Evolutionary conservation across 768 basidiomycete species (phyloP).

Genomic region (Tricholoma saponaceum): DNA sequence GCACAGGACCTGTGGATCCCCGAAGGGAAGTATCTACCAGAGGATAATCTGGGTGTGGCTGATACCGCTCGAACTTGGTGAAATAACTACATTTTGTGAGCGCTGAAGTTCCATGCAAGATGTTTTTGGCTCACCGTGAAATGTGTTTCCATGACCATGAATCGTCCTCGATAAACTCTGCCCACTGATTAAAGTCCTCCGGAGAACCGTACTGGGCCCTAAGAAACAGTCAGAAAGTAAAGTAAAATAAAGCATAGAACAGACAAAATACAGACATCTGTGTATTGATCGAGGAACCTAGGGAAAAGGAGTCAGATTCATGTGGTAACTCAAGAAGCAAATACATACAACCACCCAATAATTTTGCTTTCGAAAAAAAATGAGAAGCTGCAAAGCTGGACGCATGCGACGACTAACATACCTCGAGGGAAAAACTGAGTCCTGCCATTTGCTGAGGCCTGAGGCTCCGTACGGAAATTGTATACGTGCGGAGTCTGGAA

Average conservation of each 20-base stretch:
- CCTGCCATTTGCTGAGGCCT: conserved; percentile 39
- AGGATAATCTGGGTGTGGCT: conserved; percentile 47
- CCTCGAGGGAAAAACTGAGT: conserved; percentile 62
- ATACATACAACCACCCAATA: conserved; percentile 66
- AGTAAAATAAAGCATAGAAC: background rate
- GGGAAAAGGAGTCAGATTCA: background rate
- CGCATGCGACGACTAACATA: conserved; percentile 19
- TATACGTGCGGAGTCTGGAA: conserved; percentile 45
- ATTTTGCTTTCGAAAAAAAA: conserved; percentile 40
- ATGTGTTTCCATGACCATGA: conserved; percentile 63
- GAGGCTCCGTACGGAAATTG: conserved; percentile 50
- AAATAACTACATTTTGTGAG: conserved; percentile 47
- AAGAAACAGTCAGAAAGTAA: background rate
- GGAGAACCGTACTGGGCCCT: conserved; percentile 68
- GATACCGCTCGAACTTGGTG: conserved; percentile 60
- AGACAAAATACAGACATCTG: conserved; percentile 31
- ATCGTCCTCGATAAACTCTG: conserved; percentile 45
- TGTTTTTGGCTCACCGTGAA: conserved; percentile 4
- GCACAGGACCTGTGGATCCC: conserved; percentile 53
- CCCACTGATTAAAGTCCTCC: conserved; percentile 71
- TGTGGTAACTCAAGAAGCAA: background rate
- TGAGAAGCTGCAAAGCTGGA: background rate
- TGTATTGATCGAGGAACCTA: conserved; percentile 68
- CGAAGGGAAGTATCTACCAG: conserved; percentile 43
- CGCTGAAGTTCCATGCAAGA: background rate